Base-by-base conservation (phyloP, 305 asterid species). In the Andrographis paniculata region DNA sequence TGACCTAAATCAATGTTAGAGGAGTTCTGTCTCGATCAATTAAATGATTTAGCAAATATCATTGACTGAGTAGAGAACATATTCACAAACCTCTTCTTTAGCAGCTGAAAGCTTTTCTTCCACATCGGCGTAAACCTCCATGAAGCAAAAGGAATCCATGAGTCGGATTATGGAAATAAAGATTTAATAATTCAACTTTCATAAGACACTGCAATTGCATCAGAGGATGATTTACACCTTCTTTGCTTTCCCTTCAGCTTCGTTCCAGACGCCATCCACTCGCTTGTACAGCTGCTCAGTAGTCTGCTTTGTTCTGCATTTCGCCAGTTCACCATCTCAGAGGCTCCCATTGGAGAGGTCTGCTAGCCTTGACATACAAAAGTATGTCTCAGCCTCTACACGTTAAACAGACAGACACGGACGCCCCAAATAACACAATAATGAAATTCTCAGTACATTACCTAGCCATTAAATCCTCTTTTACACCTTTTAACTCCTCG, bases 301-400 rank as follows among this genome's bases (percentile, higher is more conserved):
- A 44, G 91, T 78, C 91, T 76, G 82, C 87, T 85, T 89, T 53
- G 94, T 85, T 89, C 97, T 89, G 95, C 95, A 85, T 77, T 66
- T 88, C 76, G 82, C 91, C 87, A 85, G 75, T 77, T 82, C 93
- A 89, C 74, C 91, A 78, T 73, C 87, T 89, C 95, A 88, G 91
- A 75, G n/a, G 77, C 69, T 75, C 79, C 76, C 76, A 77, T 60
- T 75, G 73, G 78, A 79, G 61, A 67, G 67, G 71, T 81, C 94
- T 79, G 87, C 88, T 87, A 79, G 94, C 89, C 81, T 88, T 84
- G 95, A 88, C 95, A 84, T 88, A 88, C 94, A 82, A 75, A 44
- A 44, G 95, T 84, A 89, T 85, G 95, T 74, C 95, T 82, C 87
- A 87, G 94, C 95, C 92, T 62, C 59, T 61, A 63, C 16, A 45